Evolutionary conservation across 805 yeast species (phyloP).

Genomic region (Limtongia smithiae): DNA sequence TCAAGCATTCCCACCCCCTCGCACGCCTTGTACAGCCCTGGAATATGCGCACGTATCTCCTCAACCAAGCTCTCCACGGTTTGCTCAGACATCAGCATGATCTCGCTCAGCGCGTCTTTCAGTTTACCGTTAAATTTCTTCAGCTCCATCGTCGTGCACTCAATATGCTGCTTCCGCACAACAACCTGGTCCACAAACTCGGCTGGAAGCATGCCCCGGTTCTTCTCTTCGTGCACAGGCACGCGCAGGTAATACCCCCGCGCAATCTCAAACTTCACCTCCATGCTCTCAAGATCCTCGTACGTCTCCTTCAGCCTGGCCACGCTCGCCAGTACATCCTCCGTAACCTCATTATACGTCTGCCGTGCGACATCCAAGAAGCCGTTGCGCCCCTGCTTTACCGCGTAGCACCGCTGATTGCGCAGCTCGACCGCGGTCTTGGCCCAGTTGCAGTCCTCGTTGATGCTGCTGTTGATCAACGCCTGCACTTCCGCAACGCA

Average conservation of each 20-base stretch:
- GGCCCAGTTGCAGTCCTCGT: conserved; percentile 47
- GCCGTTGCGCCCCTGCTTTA: conserved; percentile 46
- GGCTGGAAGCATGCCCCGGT: conserved; percentile 33
- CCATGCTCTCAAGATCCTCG: conserved; percentile 31
- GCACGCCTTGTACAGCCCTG: conserved; percentile 42
- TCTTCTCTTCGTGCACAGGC: conserved; percentile 8
- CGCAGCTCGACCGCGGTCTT: conserved; percentile 41
- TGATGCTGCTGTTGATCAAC: conserved; percentile 38
- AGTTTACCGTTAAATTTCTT: conserved; percentile 44
- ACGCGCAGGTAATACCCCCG: conserved; percentile 43
- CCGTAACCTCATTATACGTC: conserved; percentile 40
- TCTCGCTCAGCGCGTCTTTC: conserved; percentile 43
- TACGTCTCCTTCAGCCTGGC: conserved; percentile 32
- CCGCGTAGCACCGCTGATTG: conserved; percentile 47
- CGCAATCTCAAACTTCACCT: conserved; percentile 38
- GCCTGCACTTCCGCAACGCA: conserved; percentile 31
- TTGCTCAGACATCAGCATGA: conserved; percentile 44
- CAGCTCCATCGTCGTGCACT: conserved; percentile 43
- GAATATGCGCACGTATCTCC: conserved; percentile 35
- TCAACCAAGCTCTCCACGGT: conserved; percentile 37
- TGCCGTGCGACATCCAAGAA: conserved; percentile 46
- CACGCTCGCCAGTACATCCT: conserved; percentile 39
- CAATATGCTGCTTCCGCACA: conserved; percentile 36
- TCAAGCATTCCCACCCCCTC: conserved; percentile 47
- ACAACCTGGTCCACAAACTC: conserved; percentile 38